Evolutionary conservation across 371 early-diverging fungal genomes (phyloP).

Genomic region (Zopfochytrium polystomum): DNA sequence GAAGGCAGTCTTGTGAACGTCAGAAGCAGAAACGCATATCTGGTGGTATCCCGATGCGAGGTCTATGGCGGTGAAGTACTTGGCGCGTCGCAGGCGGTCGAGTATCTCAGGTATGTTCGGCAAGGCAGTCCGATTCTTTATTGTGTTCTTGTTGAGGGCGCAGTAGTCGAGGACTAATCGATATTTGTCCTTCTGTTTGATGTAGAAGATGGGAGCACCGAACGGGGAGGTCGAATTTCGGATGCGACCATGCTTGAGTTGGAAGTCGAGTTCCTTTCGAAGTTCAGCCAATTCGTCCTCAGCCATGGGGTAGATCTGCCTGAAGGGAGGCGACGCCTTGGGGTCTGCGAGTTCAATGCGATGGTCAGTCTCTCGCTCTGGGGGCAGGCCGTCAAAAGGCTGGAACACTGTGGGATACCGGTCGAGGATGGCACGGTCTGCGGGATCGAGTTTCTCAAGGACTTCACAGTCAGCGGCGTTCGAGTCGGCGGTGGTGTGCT

Average conservation of each 20-base stretch:
- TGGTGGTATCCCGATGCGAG: constrained; percentile 20
- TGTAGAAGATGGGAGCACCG: constrained; percentile 53
- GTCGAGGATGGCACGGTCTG: neutral
- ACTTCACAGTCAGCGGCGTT: no score
- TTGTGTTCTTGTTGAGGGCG: no score
- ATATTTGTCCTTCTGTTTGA: constrained; percentile 11
- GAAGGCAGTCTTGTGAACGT: constrained; percentile 36
- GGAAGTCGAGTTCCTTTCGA: constrained; percentile 9
- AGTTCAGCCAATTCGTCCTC: constrained; percentile 5
- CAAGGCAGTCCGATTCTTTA: constrained; percentile 13
- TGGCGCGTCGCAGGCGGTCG: no score
- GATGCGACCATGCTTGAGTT: constrained; percentile 3
- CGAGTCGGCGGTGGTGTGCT: no score
- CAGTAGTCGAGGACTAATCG: constrained; percentile 19
- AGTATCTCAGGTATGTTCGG: constrained; percentile 18
- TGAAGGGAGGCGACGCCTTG: constrained; percentile 2
- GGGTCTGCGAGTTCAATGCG: neutral
- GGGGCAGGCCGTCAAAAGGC: constrained; percentile 6
- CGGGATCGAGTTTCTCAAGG: no score
- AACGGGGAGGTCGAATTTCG: constrained; percentile 39
- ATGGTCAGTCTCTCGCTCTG: constrained; percentile 1
- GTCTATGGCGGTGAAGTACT: constrained; percentile 14
- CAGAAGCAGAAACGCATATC: constrained; percentile 12
- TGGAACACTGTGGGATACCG: constrained; percentile 10
- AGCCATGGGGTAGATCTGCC: constrained; percentile 13